Percentiles rank a stretch among this genome's conserved stretches.
These are phyloP conservation scores for Plasmodium blacklocki DNA, from an alignment of 169 alveolate species.

Conservation along the genomic window DNA sequence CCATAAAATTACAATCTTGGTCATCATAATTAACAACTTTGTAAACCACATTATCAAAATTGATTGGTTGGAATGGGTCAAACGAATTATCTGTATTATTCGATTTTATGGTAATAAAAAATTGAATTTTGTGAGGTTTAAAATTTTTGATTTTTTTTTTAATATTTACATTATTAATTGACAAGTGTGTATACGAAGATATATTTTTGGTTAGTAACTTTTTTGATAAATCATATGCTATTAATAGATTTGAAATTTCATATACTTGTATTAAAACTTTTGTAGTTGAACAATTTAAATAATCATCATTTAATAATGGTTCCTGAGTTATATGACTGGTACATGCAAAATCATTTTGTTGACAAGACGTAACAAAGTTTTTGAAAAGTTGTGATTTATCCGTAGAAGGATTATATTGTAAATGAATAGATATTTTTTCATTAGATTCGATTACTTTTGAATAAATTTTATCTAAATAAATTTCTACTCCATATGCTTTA, in stretches of 20 bases:
- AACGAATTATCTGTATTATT: conserved; percentile 19
- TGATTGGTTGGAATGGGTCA: conserved; percentile 23
- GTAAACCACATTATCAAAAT: conserved; percentile 41
- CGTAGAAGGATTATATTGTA: conserved; percentile 8
- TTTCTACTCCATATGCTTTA: conserved; percentile 72
- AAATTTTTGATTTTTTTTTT: conserved; percentile 55
- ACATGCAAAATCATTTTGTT: conserved; percentile 51
- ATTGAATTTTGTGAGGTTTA: conserved; percentile 45
- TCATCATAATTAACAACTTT: conserved; percentile 45
- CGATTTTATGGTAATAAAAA: conserved; percentile 62
- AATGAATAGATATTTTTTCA: conserved; percentile 45
- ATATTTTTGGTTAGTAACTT: conserved; percentile 52
- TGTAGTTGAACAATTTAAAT: conserved; percentile 42
- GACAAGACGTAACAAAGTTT: conserved; percentile 18
- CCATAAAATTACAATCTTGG: conserved; percentile 40
- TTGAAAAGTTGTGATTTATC: conserved; percentile 56
- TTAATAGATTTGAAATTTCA: conserved; percentile 23
- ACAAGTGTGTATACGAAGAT: conserved; percentile 50
- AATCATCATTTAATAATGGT: conserved; percentile 3
- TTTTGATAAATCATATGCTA: conserved; percentile 71
- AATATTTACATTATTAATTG: conserved; percentile 28
- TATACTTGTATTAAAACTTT: conserved; percentile 59
- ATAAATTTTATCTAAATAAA: conserved; percentile 52
- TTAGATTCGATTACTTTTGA: conserved; percentile 32
- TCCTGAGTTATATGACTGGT: conserved; percentile 29